These are phyloP conservation scores for Fraxinus xanthoxyloides DNA, from an alignment of 305 asterid species.

Conservation along the genomic window DNA sequence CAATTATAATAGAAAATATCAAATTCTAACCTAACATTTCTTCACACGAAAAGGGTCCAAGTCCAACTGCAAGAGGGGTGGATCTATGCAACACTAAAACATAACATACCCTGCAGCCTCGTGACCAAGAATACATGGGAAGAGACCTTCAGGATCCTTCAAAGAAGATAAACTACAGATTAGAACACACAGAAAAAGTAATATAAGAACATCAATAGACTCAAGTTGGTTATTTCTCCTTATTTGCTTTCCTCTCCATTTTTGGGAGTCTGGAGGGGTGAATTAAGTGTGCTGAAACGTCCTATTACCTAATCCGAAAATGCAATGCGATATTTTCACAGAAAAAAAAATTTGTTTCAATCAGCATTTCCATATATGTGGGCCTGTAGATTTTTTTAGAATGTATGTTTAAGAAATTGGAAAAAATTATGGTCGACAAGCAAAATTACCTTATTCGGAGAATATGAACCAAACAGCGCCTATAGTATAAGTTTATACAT, in stretches of 20 bases:
- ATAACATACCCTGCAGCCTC: slow-evolving; percentile 60
- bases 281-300: neutral
- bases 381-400: neutral
- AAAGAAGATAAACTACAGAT: slow-evolving; percentile 8
- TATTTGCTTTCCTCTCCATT: neutral
- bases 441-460: neutral
- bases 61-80: neutral
- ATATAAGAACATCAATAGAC: neutral
- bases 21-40: neutral
- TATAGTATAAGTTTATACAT: neutral
- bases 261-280: neutral
- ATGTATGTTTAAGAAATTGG: neutral
- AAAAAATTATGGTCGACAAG: neutral
- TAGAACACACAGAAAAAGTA: neutral
- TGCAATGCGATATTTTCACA: neutral
- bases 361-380: neutral
- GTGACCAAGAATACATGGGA: slow-evolving; percentile 57
- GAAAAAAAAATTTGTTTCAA: neutral
- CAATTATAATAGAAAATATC: slow-evolving; percentile 18
- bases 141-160: slow-evolving; percentile 64
- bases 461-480: neutral
- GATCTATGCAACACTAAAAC: neutral
- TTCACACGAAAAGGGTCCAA: neutral
- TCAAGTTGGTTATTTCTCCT: neutral
- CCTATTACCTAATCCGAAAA: neutral